Conservation (phyloP, 176 grass and related monocot genomes). For the Carex littledalei region DNA sequence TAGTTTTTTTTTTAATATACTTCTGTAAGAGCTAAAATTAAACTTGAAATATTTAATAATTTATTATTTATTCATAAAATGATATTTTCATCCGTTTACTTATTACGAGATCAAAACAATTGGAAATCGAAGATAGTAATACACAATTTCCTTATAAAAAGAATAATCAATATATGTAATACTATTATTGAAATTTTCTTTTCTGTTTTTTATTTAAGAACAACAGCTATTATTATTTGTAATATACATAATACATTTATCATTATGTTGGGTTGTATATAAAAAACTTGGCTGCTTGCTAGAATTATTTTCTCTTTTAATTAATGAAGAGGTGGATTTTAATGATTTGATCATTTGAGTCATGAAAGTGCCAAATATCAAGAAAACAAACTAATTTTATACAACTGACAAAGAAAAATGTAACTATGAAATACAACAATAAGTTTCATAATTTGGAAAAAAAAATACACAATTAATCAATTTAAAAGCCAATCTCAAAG, state of each 20-base stretch:
- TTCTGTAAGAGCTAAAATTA: too few species aligned
- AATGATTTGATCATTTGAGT: not conserved
- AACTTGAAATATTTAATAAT: not conserved
- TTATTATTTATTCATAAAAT: not conserved
- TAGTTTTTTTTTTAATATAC: not conserved
- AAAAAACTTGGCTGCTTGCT: too few species aligned
- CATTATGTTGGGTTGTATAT: too few species aligned
- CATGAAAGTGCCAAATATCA: not conserved
- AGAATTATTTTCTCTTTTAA: not conserved
- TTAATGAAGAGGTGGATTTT: not conserved
- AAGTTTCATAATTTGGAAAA: not conserved
- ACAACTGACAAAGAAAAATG: not conserved
- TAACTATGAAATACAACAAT: slow-evolving; percentile 7
- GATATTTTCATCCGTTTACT: not conserved
- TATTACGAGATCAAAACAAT: not conserved
- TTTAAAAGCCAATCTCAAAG: slow-evolving; percentile 18
- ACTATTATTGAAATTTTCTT: not conserved
- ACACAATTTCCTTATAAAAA: not conserved
- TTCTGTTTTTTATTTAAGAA: not conserved
- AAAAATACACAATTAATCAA: slow-evolving; percentile 22
- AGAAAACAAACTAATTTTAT: not conserved
- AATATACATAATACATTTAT: too few species aligned
- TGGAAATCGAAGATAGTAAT: not conserved
- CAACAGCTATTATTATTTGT: too few species aligned
- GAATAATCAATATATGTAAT: not conserved